A percentile compares a stretch with the other conserved stretches of the same genome.
Evolutionary conservation across 257 asterid species (phyloP).

Genomic region (Jacaranda mimosifolia): DNA sequence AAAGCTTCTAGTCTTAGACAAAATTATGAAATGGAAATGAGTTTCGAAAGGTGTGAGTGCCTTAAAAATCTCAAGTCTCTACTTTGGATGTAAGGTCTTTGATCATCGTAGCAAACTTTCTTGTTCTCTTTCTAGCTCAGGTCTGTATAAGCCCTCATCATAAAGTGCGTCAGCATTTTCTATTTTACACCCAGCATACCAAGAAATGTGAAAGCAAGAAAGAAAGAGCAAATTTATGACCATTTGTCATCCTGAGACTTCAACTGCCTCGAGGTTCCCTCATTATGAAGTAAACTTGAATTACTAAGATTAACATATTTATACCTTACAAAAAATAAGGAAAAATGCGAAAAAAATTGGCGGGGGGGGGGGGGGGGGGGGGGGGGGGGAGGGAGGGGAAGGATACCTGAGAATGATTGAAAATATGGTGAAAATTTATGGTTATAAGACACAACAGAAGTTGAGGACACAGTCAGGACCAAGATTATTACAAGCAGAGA

Average conservation of each 20-base stretch:
- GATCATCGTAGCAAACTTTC: background rate
- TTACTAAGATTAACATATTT: background rate
- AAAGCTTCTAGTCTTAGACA: constrained; percentile 8
- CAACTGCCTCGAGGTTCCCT: background rate
- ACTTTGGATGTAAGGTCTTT: background rate
- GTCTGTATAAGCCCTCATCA: background rate
- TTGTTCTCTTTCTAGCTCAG: no score
- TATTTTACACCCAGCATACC: no score
- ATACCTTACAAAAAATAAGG: background rate
- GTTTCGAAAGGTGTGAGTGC: background rate
- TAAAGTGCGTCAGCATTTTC: background rate
- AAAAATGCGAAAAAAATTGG: background rate
- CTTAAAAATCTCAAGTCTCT: background rate
- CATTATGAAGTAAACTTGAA: background rate
- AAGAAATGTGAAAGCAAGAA: background rate
- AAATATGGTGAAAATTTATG: constrained; percentile 39
- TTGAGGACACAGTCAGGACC: constrained; percentile 32
- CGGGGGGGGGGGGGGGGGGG: background rate
- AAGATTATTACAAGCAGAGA: constrained; percentile 29
- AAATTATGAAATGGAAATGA: background rate
- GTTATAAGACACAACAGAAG: constrained; percentile 28
- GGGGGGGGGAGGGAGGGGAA: background rate
- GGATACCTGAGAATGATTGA: constrained; percentile 48
- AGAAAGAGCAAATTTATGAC: background rate
- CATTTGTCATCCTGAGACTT: background rate